phyloP scores from a whole-genome alignment of 2,329 filamentous ascomycete species.

The Orbilia oligospora region DNA sequence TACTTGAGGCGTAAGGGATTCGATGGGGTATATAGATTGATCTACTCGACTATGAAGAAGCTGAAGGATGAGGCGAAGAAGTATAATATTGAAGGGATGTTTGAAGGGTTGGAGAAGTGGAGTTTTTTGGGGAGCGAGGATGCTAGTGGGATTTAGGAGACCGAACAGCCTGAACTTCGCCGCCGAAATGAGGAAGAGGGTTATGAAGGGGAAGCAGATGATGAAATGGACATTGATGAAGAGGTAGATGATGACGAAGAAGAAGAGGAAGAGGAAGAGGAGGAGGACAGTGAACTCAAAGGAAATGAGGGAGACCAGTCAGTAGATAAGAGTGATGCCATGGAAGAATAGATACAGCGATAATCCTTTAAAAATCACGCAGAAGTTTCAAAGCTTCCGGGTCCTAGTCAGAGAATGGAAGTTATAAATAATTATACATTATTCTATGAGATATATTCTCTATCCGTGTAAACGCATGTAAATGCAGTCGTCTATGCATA shows the following conservation, averaged over 20 bases:
- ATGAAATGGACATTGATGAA: neutral
- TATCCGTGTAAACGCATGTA: neutral
- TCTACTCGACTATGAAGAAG: constrained; percentile 83
- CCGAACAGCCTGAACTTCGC: neutral
- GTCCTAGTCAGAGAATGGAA: neutral
- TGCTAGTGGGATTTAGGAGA: constrained; percentile 5
- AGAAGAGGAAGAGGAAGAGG: neutral
- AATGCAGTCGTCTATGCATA: constrained; percentile 5
- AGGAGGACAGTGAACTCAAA: neutral
- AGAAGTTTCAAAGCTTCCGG: neutral
- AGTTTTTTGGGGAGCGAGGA: constrained; percentile 19
- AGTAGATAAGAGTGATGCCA: neutral
- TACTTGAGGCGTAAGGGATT: constrained; percentile 77
- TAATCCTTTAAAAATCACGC: neutral
- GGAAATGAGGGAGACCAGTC: neutral
- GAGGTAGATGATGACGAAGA: neutral
- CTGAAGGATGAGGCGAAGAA: constrained; percentile 53
- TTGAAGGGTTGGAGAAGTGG: constrained; percentile 48
- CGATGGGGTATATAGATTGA: constrained; percentile 77
- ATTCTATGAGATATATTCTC: constrained; percentile 24
- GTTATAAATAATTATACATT: constrained; percentile 30
- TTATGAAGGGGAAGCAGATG: neutral
- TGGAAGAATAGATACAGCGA: neutral
- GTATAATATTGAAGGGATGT: constrained; percentile 52
- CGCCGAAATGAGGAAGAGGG: neutral